Percentiles rank a stretch among this genome's conserved stretches.
Evolutionary conservation across 2,329 filamentous ascomycete species (phyloP).

Genomic region (Lasiodiplodia sp.): DNA sequence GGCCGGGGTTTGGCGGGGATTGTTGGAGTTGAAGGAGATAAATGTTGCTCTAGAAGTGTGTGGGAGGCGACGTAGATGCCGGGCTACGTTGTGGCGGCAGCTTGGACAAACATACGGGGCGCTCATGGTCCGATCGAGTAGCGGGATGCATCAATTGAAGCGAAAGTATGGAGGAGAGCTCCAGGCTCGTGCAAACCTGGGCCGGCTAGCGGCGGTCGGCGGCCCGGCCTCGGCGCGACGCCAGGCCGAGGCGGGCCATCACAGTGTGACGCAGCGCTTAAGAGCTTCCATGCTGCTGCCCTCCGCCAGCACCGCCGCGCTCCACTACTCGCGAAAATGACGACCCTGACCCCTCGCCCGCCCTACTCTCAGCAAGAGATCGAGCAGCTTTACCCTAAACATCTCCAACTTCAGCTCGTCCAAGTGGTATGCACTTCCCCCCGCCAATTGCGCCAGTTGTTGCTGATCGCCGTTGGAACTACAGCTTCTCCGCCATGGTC

Average conservation of each 20-base stretch:
- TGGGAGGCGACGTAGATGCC: slow-evolving; percentile 2
- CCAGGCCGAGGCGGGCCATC: slow-evolving; percentile 14
- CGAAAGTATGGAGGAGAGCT: background rate
- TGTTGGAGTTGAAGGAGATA: slow-evolving; percentile 17
- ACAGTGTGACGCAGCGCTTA: slow-evolving; percentile 10
- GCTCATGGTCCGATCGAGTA: slow-evolving; percentile 13
- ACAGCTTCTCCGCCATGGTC: slow-evolving; percentile 52
- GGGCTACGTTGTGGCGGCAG: slow-evolving; percentile 25
- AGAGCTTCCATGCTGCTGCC: background rate
- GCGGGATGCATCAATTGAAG: slow-evolving; percentile 1
- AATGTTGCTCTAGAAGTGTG: slow-evolving; percentile 14
- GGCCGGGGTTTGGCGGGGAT: background rate
- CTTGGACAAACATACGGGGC: slow-evolving; percentile 28
- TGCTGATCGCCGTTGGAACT: slow-evolving; percentile 12
- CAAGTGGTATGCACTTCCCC: slow-evolving; percentile 67
- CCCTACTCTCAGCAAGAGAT: slow-evolving; percentile 86
- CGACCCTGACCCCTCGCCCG: slow-evolving; percentile 74
- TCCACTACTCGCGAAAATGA: slow-evolving; percentile 64
- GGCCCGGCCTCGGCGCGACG: slow-evolving; percentile 7
- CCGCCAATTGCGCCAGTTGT: slow-evolving; percentile 1
- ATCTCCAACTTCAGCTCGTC: slow-evolving; percentile 84
- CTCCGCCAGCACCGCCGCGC: background rate
- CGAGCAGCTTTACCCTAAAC: slow-evolving; percentile 77
- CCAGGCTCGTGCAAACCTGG: slow-evolving; percentile 9
- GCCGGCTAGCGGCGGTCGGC: slow-evolving; percentile 21